Percentiles rank a stretch among this genome's conserved stretches.
Evolutionary conservation across 371 early-diverging fungal genomes (phyloP).

Genomic region (Mortierella sp.): DNA sequence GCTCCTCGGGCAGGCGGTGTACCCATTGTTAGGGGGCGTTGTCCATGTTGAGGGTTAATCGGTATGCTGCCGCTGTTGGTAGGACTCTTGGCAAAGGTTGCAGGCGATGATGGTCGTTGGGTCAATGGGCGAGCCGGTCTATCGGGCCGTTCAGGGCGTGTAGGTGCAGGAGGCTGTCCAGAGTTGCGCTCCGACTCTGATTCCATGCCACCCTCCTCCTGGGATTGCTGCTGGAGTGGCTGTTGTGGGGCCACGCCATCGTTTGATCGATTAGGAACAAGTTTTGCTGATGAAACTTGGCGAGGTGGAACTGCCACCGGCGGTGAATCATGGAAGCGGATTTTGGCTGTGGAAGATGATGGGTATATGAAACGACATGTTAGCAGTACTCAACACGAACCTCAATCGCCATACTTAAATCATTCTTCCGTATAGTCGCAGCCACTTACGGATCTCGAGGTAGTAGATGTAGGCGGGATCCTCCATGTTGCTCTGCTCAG

Average conservation of each 20-base stretch:
- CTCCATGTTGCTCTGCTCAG: conserved; percentile 61
- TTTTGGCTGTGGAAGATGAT: conserved; percentile 28
- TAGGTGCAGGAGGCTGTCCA: conserved; percentile 23
- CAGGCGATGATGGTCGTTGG: conserved; percentile 43
- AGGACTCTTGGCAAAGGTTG: conserved; percentile 12
- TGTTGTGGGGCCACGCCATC: conserved; percentile 8
- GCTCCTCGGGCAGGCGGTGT: conserved; percentile 45
- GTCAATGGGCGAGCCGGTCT: conserved; percentile 45
- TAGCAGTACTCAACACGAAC: not conserved
- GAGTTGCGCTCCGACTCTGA: conserved; percentile 18
- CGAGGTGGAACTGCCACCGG: conserved; percentile 32
- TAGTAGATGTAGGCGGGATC: conserved; percentile 69
- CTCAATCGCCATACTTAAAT: not conserved
- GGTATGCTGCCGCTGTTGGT: conserved; percentile 17
- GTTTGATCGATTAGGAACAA: conserved; percentile 7
- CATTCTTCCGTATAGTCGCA: not conserved
- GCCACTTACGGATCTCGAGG: conserved; percentile 71
- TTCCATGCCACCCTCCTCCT: conserved; percentile 2
- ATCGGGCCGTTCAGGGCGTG: conserved; percentile 30
- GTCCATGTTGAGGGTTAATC: conserved; percentile 43
- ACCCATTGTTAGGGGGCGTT: conserved; percentile 39
- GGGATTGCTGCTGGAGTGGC: conserved; percentile 7
- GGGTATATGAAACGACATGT: not conserved
- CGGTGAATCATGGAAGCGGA: conserved; percentile 34
- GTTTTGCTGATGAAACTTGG: conserved; percentile 31